phyloP scores from a whole-genome alignment of 2,329 filamentous ascomycete species.

The Pseudopyricularia javanii region DNA sequence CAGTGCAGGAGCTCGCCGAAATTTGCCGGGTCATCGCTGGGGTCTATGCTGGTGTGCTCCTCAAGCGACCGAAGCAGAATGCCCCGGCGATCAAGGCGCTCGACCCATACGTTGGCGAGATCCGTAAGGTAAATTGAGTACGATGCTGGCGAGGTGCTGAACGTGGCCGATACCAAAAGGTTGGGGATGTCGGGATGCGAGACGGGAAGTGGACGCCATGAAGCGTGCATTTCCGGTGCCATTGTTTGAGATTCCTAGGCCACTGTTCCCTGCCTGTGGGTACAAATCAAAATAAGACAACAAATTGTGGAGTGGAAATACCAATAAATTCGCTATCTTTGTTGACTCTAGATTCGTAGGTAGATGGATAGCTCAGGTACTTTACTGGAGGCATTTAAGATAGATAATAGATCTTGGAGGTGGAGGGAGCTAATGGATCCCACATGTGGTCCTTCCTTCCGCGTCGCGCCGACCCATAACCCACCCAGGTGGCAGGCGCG shows the following conservation, averaged over 20 bases:
- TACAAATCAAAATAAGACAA: not conserved
- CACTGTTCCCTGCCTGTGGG: not conserved
- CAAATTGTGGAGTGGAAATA: no score
- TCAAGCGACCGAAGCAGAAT: slow-evolving; percentile 51
- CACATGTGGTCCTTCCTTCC: no score
- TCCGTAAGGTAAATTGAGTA: slow-evolving; percentile 62
- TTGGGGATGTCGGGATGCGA: slow-evolving; percentile 35
- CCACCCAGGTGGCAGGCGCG: no score
- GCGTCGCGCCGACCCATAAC: no score
- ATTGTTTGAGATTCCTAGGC: not conserved
- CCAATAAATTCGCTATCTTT: no score
- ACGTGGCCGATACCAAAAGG: slow-evolving; percentile 49
- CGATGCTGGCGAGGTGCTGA: slow-evolving; percentile 30
- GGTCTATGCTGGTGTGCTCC: slow-evolving; percentile 60
- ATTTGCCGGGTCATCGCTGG: slow-evolving; percentile 55
- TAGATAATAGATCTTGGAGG: no score
- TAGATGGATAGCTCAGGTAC: no score
- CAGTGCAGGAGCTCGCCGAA: slow-evolving; percentile 55
- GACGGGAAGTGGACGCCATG: slow-evolving; percentile 37
- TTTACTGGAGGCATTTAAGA: no score
- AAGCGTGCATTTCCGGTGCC: slow-evolving; percentile 7
- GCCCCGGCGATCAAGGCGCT: slow-evolving; percentile 45
- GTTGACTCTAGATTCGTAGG: no score
- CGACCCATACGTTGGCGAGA: slow-evolving; percentile 60
- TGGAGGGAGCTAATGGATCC: no score